Evolutionary conservation across 1,139 yeast species (phyloP), one percentile per base, ranked within the genome.

Genomic region (Blastobotrys petasosporus): DNA sequence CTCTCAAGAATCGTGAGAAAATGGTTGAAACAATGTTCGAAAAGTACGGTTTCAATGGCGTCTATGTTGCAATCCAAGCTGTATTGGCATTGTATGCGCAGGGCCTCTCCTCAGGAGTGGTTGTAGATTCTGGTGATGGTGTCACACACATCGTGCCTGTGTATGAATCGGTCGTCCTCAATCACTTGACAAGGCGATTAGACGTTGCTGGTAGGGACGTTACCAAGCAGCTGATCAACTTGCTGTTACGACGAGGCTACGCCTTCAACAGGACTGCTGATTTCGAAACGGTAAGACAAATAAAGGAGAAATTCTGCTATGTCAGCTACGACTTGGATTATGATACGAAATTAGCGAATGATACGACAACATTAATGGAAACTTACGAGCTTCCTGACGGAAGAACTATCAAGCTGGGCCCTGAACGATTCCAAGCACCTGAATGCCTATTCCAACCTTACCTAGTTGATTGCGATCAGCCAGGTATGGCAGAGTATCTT

Each of bases 131-230:
- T 2, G 90, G 92, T 60, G 92, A 82, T 60, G 92, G 92, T 70
- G 99, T 92, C 41, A 92, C 98, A 8, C 98, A 92, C 64, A 84
- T 92, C 68, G 97, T 92, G 29, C 98, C 98, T 12, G 98, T 92
- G 38, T 94, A 92, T 66, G 98, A 92, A 67, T 84, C 95, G 3
- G 95, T 87, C 41, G 98, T 92, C 28, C 77, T 92, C 64, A 92
- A 87, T 66, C 97, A 94, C 66, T 75, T 88, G 60, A 92, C 97
- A 7, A 80, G 82, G 61, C 80, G 98, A 65, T 74, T 92, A 59
- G 97, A 94, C 65, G 95, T 92, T 51, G 99, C 98, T 2, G 98
- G 98, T 57, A 80, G 99, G 67, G 98, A 92, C 61, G 97, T 94
- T 42, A 92, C 98, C 16, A 80, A 97, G 63, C 88, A 92, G 66